These are phyloP conservation scores for Haplosporangium gracile DNA, from an alignment of 192 early-diverging fungal species.

Conservation along the genomic window DNA sequence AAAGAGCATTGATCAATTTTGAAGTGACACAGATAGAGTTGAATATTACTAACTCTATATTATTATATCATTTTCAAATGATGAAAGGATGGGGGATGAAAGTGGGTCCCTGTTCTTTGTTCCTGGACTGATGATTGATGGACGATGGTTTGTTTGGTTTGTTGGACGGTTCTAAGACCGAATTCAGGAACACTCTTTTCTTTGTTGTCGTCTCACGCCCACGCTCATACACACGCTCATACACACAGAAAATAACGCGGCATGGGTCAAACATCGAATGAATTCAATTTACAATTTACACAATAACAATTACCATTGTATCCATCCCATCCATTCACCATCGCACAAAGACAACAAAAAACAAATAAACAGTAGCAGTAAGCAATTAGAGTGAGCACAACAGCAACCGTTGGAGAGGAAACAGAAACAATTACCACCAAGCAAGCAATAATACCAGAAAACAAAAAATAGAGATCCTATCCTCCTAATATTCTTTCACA, in stretches of 20 bases:
- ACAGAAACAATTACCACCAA: too few species aligned
- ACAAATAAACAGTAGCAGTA: too few species aligned
- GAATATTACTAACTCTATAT: background rate
- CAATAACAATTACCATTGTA: background rate
- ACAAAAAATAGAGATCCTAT: too few species aligned
- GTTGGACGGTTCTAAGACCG: background rate
- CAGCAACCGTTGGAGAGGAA: too few species aligned
- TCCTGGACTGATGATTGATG: background rate
- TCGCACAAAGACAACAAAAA: background rate
- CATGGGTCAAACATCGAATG: background rate
- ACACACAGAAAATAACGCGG: conserved; percentile 22
- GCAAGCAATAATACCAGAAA: too few species aligned
- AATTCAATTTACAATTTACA: background rate
- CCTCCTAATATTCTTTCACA: too few species aligned
- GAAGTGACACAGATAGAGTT: conserved; percentile 10
- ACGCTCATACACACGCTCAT: background rate
- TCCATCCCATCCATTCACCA: background rate
- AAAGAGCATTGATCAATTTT: background rate
- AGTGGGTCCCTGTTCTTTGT: background rate
- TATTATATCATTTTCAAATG: too few species aligned
- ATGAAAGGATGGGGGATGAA: background rate
- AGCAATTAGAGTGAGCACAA: too few species aligned
- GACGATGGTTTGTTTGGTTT: too few species aligned
- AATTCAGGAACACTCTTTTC: background rate
- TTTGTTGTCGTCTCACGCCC: background rate